phyloP scores from a whole-genome alignment of 2,329 filamentous ascomycete genomes.

The Colletotrichum aenigma region DNA sequence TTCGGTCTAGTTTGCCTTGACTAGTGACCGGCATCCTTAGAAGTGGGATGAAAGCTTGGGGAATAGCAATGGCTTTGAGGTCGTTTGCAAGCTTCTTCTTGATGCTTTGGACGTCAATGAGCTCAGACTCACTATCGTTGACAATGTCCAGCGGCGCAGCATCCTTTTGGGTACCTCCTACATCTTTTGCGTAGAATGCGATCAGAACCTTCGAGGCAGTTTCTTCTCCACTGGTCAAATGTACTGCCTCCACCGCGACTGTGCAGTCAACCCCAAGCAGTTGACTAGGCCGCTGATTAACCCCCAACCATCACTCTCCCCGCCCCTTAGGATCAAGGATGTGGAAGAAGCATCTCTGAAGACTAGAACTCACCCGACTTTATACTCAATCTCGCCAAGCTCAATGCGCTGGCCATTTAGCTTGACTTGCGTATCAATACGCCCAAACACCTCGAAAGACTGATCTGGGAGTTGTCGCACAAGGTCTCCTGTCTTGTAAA shows the following conservation, averaged over 20 bases:
- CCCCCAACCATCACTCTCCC: no score
- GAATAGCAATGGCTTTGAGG: not conserved
- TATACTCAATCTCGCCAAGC: slow-evolving; percentile 24
- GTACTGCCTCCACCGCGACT: not conserved
- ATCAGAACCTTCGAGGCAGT: not conserved
- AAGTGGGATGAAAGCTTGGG: not conserved
- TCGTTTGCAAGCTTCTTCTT: not conserved
- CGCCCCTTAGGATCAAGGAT: no score
- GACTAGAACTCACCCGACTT: not conserved
- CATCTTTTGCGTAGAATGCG: not conserved
- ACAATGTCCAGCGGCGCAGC: not conserved
- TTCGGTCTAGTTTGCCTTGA: not conserved
- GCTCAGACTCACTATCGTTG: not conserved
- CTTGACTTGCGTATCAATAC: slow-evolving; percentile 27
- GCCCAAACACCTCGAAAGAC: slow-evolving; percentile 13
- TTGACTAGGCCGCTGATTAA: no score
- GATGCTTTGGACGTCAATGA: not conserved
- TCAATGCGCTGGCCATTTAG: slow-evolving; percentile 26
- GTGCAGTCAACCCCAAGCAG: not conserved
- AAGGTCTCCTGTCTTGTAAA: slow-evolving; percentile 51
- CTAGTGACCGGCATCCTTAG: not conserved
- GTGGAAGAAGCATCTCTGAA: not conserved
- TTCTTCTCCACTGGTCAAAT: not conserved
- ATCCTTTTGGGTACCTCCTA: not conserved
- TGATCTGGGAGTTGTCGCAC: slow-evolving; percentile 24